Base-by-base conservation (phyloP, 257 asterid species). In the Primulina tabacum region DNA sequence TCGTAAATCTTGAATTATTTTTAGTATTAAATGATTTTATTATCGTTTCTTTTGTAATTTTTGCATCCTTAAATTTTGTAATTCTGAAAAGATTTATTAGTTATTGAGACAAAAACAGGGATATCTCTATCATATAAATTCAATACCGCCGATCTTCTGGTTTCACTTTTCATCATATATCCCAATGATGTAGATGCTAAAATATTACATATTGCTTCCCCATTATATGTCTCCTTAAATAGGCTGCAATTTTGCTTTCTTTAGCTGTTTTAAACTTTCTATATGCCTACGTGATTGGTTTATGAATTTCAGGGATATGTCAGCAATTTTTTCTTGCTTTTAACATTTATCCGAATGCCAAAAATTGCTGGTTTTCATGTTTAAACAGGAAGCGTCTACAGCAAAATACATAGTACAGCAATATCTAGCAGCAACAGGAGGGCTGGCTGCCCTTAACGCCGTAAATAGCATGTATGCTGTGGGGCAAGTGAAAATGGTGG, bases 321-420 rank as follows among this genome's bases (percentile, higher is more conserved):
- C 55, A 47, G 52, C 55, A 4, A 14, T 47, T 3, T 37, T 40
- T 12, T 47, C 55, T 14, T 1, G 55, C 14, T 14, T 56, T 32
- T 6, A 2, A 35, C 34, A 34, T n/a, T 12, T 1, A 57, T 61
- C 7, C 29, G 56, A 60, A 7, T 53, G 34, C 35, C 9, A n/a
- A 33, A 64, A 14, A 16, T 43, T 24, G 32, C 4, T 66, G 12
- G 38, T 21, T 20, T 30, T 17, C 40, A 40, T 62, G 18, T 60
- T 18, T 52, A 30, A 59, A 63, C 87, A 90, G 99, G 88, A 89
- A 79, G 84, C 95, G 4, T 86, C 92, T 1, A 90, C 90, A 0
- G 99, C 99, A 2, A 93, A 84, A 79, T 93, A 93, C 80, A 93
- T 93, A 2, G 97, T 90, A 33, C 97, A 93, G 43, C 99, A 93